These are phyloP conservation scores for Angomonas deanei DNA, from an alignment of 208 protist species.

Conservation along the genomic window DNA sequence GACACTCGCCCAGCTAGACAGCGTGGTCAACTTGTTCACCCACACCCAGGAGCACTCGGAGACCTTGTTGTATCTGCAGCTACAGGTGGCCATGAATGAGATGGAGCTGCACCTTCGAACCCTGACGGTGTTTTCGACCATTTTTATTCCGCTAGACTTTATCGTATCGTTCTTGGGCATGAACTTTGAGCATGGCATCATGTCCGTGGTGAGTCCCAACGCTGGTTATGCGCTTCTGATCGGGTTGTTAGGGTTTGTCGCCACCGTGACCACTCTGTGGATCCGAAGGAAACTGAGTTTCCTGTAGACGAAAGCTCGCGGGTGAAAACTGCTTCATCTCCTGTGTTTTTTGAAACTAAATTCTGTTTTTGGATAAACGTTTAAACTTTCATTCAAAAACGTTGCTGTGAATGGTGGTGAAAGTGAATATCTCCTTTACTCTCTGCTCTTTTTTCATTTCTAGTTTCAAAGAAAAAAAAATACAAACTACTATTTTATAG, in stretches of 20 bases:
- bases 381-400: too few relatives aligned
- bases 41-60: conserved; percentile 51
- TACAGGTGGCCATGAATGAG: conserved; percentile 45
- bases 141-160: conserved; percentile 61
- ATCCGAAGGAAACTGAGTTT: conserved; percentile 12
- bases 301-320: neutral
- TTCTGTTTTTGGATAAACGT: too few relatives aligned
- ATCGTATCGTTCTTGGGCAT: conserved; percentile 40
- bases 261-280: conserved; percentile 19
- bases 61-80: conserved; percentile 50
- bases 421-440: too few relatives aligned
- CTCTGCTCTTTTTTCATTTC: too few relatives aligned
- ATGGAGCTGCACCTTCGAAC: conserved; percentile 49
- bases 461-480: too few relatives aligned
- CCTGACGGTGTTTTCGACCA: conserved; percentile 56
- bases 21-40: conserved; percentile 26
- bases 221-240: conserved; percentile 11
- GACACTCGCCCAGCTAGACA: conserved; percentile 28
- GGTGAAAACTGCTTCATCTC: neutral
- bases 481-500: too few relatives aligned
- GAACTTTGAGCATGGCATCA: conserved; percentile 18
- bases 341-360: conserved; percentile 10
- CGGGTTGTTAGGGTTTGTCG: conserved; percentile 11
- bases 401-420: too few relatives aligned
- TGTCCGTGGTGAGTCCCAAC: neutral